phyloP scores from a whole-genome alignment of 2,329 filamentous ascomycete genomes.

The Aspergillus sergii region DNA sequence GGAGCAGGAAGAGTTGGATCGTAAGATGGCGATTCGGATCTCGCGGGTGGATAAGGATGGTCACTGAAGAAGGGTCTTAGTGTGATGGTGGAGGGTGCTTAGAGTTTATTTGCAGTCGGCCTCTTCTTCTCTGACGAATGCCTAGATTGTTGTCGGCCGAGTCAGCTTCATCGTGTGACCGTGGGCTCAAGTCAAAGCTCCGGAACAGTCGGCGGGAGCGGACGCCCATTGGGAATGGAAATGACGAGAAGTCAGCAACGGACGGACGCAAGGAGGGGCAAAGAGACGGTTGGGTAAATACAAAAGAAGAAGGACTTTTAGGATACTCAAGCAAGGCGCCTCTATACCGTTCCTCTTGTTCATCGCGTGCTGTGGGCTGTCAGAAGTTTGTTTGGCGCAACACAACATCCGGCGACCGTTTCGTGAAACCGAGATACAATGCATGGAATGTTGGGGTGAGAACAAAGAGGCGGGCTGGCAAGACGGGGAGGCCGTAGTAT shows the following conservation, averaged over 20 bases:
- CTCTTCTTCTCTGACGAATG: constrained; percentile 3
- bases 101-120: constrained; percentile 2
- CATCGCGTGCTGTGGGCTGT: constrained; percentile 17
- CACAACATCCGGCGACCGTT: constrained; percentile 25
- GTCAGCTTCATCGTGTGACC: constrained; percentile 10
- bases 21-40: constrained; percentile 38
- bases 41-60: constrained; percentile 35
- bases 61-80: constrained; percentile 14
- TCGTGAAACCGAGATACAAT: constrained; percentile 23
- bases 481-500: constrained; percentile 3
- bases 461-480: constrained; percentile 5
- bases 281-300: background rate
- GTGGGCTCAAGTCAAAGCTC: background rate
- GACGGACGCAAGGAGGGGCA: background rate
- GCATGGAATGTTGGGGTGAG: constrained; percentile 19
- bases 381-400: constrained; percentile 26
- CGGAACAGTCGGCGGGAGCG: background rate
- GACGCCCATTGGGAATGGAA: background rate
- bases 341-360: background rate
- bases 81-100: background rate
- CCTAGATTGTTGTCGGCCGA: background rate
- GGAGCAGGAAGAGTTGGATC: constrained; percentile 68
- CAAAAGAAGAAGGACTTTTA: background rate
- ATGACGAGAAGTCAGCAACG: background rate
- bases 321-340: background rate